Evolutionary conservation across 1,139 yeast species (phyloP), one percentile per base, ranked within the genome.

Genomic region (Candida sp.): DNA sequence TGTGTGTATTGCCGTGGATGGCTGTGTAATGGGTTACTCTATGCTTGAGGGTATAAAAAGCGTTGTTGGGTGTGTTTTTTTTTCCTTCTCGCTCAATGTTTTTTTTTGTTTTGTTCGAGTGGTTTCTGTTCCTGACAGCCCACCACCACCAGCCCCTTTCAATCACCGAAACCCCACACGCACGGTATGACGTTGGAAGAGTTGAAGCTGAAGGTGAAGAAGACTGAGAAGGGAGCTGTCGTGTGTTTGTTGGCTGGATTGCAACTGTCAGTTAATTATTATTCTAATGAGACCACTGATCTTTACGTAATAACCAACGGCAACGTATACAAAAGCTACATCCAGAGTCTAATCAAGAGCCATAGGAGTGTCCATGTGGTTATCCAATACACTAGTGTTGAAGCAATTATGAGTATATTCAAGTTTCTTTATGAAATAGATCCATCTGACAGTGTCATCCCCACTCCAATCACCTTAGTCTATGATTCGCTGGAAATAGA

Each of bases 281-380:
- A 43, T n/a, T 31, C 41, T 26, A 50, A 55, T 4, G 49, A 51
- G 2, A 32, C 31, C 9, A 32, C 49, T n/a, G 68, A 66, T 3
- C 54, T 67, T 25, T 70, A 70, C 54, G 48, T 59, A 42, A 48
- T 69, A 31, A 57, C 63, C 32, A 63, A 65, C 31, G 59, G 63
- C 2, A 47, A 51, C 1, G 44, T 62, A 3, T 68, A 68, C 49
- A 51, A 51, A 25, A 51, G 52, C 12, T 69, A 63, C 51, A 52
- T 70, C 9, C 41, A 46, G 12, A 46, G 44, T 1, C 49, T 69
- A 22, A 42, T 66, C 5, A 45, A 33, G 5, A 51, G 54, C 34
- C 44, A 49, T 7, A 42, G 42, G 5, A 26, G 44, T 23, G 26
- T 45, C 7, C 27, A n/a, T 4, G 23, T 52, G 3, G 26, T 46